Conservation (phyloP, 345 rosid species). For the Eucalyptus sp. region DNA sequence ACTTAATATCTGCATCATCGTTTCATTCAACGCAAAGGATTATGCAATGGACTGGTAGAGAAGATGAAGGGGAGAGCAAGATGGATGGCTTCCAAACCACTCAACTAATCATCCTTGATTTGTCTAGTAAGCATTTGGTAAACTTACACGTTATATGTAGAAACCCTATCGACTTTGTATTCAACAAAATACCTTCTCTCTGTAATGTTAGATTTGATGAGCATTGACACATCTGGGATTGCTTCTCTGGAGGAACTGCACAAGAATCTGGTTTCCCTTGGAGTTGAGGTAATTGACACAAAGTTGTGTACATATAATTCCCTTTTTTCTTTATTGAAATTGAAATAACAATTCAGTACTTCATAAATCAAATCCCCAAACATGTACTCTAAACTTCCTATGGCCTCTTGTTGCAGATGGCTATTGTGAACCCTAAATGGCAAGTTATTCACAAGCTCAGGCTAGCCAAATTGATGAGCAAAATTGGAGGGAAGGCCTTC, state of each 20-base stretch:
- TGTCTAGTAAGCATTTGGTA: constrained; percentile 53
- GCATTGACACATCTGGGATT: constrained; percentile 76
- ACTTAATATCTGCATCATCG: neutral
- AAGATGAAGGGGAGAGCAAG: constrained; percentile 19
- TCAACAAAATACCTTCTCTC: neutral
- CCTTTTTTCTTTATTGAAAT: neutral
- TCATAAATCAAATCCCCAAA: neutral
- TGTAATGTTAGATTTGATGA: constrained; percentile 36
- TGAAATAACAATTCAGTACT: neutral
- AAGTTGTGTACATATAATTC: neutral
- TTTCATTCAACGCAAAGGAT: constrained; percentile 21
- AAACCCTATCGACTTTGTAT: neutral
- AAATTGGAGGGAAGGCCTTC: constrained; percentile 55
- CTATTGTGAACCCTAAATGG: constrained; percentile 74
- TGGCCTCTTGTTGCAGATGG: constrained; percentile 24
- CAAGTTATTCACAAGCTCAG: constrained; percentile 76
- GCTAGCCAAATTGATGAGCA: constrained; percentile 35
- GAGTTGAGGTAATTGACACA: constrained; percentile 37
- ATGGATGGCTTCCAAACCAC: constrained; percentile 7
- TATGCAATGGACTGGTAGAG: constrained; percentile 25
- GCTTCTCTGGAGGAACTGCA: constrained; percentile 58
- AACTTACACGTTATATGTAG: neutral
- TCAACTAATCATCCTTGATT: constrained; percentile 63
- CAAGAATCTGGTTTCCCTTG: constrained; percentile 25
- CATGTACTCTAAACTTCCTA: neutral